Evolutionary conservation across 495 filamentous ascomycete species (phyloP), one percentile per base, ranked within the genome.

Genomic region (Pseudomonodictys pantanalensis): DNA sequence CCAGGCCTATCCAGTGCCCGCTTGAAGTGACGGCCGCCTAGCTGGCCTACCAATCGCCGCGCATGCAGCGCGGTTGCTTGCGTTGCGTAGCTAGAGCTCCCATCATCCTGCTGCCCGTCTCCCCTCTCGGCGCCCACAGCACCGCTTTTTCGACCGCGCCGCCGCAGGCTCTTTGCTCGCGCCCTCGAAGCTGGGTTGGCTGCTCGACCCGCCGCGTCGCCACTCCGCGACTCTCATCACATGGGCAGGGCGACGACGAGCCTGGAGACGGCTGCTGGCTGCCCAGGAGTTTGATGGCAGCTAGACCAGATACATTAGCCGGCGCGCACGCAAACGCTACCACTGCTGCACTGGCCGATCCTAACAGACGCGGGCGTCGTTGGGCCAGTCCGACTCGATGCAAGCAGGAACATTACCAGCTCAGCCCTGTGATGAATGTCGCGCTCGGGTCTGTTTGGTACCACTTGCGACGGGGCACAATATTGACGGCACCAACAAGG

Each of bases 401-500:
- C 24, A 32, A 29, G 25, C 28, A 52, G 45, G 33, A 1, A 51
- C 46, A 22, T 49, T 17, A 52, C 10, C 48, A 33, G 30, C 43
- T 65, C 61, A 65, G 61, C 61, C 61, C 61, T 65, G 61, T 56
- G 55, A 56, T 39, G 6, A n/a, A 32, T 20, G 38, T 39, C 2
- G 24, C 47, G 28, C 25, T 2, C 52, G 2, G 35, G 33, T 6
- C 10, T 28, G 7, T 7, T 35, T 15, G 32, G 32, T 7, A 35
- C 32, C 15, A 35, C 45, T 4, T 49, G 30, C 35, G 30, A 4
- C 4, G 15, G 22, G n/a, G 30, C 35, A 52, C 25, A 59, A 52
- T 52, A 59, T 52, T 33, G 38, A 18, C 30, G 38, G 18, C 33
- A 25, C 28, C 23, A 38, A 45, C 25, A 49, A 41, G 58, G 58